These are phyloP conservation scores for Puccinellia tenuiflora DNA, from an alignment of 176 grass and related monocot species.

Conservation along the genomic window DNA sequence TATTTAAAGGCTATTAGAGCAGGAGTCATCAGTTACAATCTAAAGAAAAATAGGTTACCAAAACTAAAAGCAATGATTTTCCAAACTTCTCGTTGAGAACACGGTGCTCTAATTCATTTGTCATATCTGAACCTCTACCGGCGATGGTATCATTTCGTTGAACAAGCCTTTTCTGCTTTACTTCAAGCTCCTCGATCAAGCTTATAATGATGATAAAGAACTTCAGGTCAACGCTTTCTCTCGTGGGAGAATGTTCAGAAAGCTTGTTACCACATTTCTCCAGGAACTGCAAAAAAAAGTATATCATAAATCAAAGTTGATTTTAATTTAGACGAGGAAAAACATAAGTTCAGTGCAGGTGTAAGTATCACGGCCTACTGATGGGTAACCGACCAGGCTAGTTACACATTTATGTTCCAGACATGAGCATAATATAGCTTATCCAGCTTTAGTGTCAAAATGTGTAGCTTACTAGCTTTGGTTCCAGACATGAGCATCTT, in stretches of 20 bases:
- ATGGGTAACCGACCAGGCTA: not conserved
- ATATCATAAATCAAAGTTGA: conserved; percentile 21
- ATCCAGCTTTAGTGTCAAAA: not conserved
- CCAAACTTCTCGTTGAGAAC: conserved; percentile 38
- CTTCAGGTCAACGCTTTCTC: conserved; percentile 50
- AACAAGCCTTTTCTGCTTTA: conserved; percentile 21
- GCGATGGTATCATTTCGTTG: conserved; percentile 19
- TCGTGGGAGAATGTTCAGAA: conserved; percentile 37
- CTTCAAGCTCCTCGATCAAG: conserved; percentile 85
- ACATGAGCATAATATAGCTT: conserved; percentile 3
- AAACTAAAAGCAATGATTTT: conserved; percentile 35
- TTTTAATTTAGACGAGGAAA: conserved; percentile 1
- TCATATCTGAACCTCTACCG: not conserved
- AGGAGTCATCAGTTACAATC: not conserved
- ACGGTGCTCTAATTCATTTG: conserved; percentile 26
- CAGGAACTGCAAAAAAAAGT: conserved; percentile 49
- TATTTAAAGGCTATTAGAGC: not conserved
- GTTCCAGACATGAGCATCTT: not conserved
- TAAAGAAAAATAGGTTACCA: conserved; percentile 48
- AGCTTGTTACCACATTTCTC: conserved; percentile 43
- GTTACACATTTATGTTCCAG: not conserved
- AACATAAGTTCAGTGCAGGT: not conserved
- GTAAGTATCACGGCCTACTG: not conserved
- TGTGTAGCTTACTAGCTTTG: too few relatives aligned
- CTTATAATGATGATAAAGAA: conserved; percentile 66